Evolutionary conservation across 441 rosid genomes (phyloP).

Genomic region (Populus hybrid): DNA sequence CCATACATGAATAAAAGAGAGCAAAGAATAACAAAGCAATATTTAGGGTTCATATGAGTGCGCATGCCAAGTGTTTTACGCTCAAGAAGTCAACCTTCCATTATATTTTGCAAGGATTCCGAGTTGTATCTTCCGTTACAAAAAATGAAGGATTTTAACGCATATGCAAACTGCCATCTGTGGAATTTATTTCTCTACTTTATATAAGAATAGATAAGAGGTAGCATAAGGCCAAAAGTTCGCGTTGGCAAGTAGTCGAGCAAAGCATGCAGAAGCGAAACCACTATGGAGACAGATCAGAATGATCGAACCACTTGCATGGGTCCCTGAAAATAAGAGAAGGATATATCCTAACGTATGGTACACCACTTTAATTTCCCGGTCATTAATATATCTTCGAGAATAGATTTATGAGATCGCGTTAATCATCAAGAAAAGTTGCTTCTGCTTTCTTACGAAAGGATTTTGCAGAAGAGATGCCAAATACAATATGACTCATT

Average conservation of each 20-base stretch:
- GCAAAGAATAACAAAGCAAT: background rate
- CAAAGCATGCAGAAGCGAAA: background rate
- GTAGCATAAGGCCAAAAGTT: background rate
- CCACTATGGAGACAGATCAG: conserved; percentile 2
- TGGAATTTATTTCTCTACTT: background rate
- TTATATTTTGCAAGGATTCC: conserved; percentile 16
- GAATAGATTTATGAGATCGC: background rate
- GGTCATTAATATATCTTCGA: background rate
- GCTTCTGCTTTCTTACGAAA: background rate
- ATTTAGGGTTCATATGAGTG: background rate
- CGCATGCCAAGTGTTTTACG: conserved; percentile 7
- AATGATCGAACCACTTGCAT: background rate
- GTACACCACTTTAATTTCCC: background rate
- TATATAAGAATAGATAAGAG: background rate
- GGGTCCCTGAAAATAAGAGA: background rate
- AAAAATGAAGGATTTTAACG: background rate
- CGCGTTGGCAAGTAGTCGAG: background rate
- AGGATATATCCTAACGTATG: background rate
- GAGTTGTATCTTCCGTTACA: conserved; percentile 15
- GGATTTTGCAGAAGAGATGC: background rate
- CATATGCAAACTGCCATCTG: background rate
- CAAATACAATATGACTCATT: background rate
- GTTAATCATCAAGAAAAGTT: background rate
- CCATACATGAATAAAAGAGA: background rate
- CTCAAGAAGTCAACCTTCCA: conserved; percentile 21